Evolutionary conservation across 1,139 yeast species (phyloP).

Genomic region (Wickerhamomyces sp.): DNA sequence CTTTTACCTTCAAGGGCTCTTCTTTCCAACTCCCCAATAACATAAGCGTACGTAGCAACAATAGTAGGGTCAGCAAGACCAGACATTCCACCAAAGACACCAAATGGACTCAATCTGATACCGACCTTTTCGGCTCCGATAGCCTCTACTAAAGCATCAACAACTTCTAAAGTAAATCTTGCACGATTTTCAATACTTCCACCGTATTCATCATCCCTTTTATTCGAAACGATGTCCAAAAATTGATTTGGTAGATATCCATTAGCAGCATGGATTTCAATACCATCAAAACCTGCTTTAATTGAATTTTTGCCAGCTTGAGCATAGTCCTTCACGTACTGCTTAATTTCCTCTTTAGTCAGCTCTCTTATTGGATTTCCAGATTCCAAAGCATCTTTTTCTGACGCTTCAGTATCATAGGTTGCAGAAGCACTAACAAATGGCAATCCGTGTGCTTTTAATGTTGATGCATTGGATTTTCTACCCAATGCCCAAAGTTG

Average conservation of each 20-base stretch:
- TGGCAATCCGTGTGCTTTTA: too few relatives aligned
- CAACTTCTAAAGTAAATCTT: conserved; percentile 54
- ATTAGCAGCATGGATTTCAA: conserved; percentile 66
- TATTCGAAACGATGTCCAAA: conserved; percentile 42
- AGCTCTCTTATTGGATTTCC: too few relatives aligned
- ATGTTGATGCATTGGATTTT: too few relatives aligned
- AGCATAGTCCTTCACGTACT: conserved; percentile 29
- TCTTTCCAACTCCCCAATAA: conserved; percentile 31
- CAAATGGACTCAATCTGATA: conserved; percentile 31
- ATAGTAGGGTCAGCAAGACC: conserved; percentile 21
- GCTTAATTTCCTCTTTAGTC: too few relatives aligned
- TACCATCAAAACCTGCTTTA: conserved; percentile 62
- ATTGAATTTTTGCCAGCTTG: conserved; percentile 37
- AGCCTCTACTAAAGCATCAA: conserved; percentile 38
- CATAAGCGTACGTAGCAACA: conserved; percentile 32
- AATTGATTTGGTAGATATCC: conserved; percentile 46
- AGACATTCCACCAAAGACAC: background rate
- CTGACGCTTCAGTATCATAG: too few relatives aligned
- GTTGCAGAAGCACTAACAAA: too few relatives aligned
- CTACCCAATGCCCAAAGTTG: too few relatives aligned
- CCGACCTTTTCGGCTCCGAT: conserved; percentile 44
- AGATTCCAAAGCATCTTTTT: too few relatives aligned
- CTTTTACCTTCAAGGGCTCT: conserved; percentile 33
- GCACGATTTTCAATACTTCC: conserved; percentile 61
- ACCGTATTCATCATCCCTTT: conserved; percentile 63